Percentiles rank a stretch among this genome's conserved stretches.
Evolutionary conservation across 176 grass and related monocot species (phyloP).

Genomic region (Metroxylon sagu): DNA sequence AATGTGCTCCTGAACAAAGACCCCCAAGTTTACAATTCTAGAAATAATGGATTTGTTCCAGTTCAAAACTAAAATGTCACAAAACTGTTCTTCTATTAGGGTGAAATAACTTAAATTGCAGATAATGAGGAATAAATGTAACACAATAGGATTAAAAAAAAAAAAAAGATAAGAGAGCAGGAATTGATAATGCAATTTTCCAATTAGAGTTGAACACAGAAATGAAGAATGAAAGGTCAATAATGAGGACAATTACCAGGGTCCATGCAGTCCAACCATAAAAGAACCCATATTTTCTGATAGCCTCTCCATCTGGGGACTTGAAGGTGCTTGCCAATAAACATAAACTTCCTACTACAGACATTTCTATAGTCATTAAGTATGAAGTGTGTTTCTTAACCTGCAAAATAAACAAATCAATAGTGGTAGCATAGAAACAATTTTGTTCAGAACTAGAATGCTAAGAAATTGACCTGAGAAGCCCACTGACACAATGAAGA

Average conservation of each 20-base stretch:
- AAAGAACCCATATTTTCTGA: conserved; percentile 84
- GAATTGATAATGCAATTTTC: too few relatives aligned
- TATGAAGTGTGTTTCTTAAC: conserved; percentile 98
- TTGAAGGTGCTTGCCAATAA: conserved; percentile 66
- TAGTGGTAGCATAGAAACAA: background rate
- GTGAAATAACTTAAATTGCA: too few relatives aligned
- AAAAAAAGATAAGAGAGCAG: too few relatives aligned
- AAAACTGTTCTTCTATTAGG: too few relatives aligned
- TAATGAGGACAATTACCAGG: conserved; percentile 29
- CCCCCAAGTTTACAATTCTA: too few relatives aligned
- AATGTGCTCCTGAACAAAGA: too few relatives aligned
- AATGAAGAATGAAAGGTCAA: too few relatives aligned
- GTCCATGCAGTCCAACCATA: conserved; percentile 84
- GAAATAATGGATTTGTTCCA: too few relatives aligned
- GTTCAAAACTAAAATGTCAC: too few relatives aligned
- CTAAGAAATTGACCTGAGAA: conserved; percentile 52
- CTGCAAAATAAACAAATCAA: conserved; percentile 25
- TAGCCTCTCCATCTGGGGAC: conserved; percentile 88
- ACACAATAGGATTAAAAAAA: too few relatives aligned
- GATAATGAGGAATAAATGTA: too few relatives aligned
- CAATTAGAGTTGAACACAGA: too few relatives aligned
- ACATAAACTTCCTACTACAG: conserved; percentile 82
- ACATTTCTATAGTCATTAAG: conserved; percentile 99
- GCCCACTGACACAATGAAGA: conserved; percentile 94
- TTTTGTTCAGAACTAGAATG: conserved; percentile 27